phyloP scores from a whole-genome alignment of 2,329 filamentous ascomycete genomes.

The Neopestalotiopsis clavispora region DNA sequence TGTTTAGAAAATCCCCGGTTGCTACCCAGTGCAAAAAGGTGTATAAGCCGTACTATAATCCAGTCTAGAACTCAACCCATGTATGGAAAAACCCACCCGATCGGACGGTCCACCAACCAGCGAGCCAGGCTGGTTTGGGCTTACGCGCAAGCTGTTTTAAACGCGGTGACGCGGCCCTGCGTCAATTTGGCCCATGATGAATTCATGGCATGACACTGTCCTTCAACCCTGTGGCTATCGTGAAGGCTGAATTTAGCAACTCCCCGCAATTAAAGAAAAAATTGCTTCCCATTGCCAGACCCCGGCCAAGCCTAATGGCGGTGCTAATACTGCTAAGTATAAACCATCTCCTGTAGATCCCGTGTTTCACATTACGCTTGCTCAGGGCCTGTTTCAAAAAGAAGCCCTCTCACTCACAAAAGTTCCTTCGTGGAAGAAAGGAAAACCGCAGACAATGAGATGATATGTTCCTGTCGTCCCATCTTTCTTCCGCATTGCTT shows the following conservation, averaged over 20 bases:
- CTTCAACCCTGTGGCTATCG: not conserved
- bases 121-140: conserved; percentile 5
- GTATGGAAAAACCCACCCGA: not conserved
- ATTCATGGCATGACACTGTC: not conserved
- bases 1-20: conserved; percentile 7
- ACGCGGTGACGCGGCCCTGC: conserved; percentile 10
- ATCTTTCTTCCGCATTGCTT: not conserved
- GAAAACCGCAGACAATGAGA: not conserved
- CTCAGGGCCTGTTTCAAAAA: conserved; percentile 6
- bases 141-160: conserved; percentile 4
- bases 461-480: not conserved
- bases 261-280: not conserved
- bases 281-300: not conserved
- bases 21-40: not conserved
- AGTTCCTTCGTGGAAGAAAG: too few species aligned
- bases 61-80: not conserved
- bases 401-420: not conserved
- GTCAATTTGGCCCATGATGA: not conserved
- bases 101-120: conserved; percentile 2
- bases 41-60: not conserved
- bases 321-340: not conserved
- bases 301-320: not conserved
- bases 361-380: conserved; percentile 1
- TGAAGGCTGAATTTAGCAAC: not conserved
- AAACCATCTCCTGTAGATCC: conserved; percentile 4